phyloP scores from a whole-genome alignment of 164 flowering plant genomes.

The Magnolia changhungtana region DNA sequence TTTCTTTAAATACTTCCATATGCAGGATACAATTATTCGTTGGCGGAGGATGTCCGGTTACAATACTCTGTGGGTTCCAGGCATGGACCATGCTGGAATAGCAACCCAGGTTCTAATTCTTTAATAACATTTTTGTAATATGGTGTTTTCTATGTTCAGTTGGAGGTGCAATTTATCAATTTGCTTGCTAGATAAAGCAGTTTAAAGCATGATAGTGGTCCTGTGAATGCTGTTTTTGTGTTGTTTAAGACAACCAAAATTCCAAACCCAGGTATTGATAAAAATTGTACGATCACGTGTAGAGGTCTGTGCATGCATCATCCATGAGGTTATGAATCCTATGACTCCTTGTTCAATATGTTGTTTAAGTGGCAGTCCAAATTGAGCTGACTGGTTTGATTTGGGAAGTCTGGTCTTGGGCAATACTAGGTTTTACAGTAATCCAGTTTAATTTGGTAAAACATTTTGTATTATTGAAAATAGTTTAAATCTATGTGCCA shows the following conservation, averaged over 20 bases:
- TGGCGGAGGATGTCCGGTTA: conserved; percentile 95
- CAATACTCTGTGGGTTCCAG: conserved; percentile 95
- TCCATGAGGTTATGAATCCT: background rate
- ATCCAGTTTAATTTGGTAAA: too few species aligned
- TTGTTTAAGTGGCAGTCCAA: too few species aligned
- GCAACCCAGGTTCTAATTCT: conserved; percentile 73
- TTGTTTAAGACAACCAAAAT: background rate
- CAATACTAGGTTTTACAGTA: too few species aligned
- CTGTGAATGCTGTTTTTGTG: background rate
- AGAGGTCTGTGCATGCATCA: background rate
- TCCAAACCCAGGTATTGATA: background rate
- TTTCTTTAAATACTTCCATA: background rate
- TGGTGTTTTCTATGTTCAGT: background rate
- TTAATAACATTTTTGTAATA: background rate
- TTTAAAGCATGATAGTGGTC: too few species aligned
- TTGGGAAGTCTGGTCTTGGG: too few species aligned
- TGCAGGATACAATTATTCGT: conserved; percentile 89
- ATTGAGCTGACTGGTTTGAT: too few species aligned
- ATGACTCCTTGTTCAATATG: too few species aligned
- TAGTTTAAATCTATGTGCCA: too few species aligned
- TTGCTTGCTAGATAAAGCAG: background rate
- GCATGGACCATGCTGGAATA: conserved; percentile 97
- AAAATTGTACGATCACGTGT: background rate
- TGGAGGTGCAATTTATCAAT: background rate
- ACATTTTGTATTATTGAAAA: too few species aligned